phyloP scores from a whole-genome alignment of 148 eudicot genomes.

The Vaccinium myrtillus region DNA sequence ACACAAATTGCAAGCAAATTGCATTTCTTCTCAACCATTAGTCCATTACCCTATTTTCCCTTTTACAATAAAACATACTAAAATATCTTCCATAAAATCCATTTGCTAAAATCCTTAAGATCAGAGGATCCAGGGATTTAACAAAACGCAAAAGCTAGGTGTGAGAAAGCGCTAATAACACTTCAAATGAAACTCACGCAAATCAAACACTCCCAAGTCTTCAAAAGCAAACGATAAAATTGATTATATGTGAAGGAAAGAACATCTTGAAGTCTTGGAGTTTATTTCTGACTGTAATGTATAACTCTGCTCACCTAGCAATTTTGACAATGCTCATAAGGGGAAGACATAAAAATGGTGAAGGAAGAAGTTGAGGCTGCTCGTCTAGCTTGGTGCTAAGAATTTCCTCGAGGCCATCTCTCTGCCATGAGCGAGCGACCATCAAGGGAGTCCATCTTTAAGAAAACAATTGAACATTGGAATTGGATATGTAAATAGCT shows the following conservation, averaged over 20 bases:
- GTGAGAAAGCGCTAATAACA: neutral
- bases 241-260: neutral
- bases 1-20: neutral
- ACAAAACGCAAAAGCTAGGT: neutral
- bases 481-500: neutral
- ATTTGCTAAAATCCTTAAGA: neutral
- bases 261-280: neutral
- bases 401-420: conserved; percentile 53
- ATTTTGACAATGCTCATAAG: conserved; percentile 59
- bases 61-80: neutral
- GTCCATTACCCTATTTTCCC: neutral
- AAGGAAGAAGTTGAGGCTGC: conserved; percentile 32
- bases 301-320: conserved; percentile 42
- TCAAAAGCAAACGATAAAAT: neutral
- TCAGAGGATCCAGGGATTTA: neutral
- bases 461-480: conserved; percentile 11
- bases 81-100: neutral
- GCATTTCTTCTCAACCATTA: neutral
- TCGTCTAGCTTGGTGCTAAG: conserved; percentile 27
- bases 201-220: neutral
- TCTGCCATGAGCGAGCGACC: conserved; percentile 65
- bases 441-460: conserved; percentile 55
- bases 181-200: neutral
- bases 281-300: neutral
- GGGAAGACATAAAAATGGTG: conserved; percentile 56